Evolutionary conservation across 2,329 filamentous ascomycete genomes (phyloP), one percentile per base, ranked within the genome.

Genomic region (Mycogone perniciosa): DNA sequence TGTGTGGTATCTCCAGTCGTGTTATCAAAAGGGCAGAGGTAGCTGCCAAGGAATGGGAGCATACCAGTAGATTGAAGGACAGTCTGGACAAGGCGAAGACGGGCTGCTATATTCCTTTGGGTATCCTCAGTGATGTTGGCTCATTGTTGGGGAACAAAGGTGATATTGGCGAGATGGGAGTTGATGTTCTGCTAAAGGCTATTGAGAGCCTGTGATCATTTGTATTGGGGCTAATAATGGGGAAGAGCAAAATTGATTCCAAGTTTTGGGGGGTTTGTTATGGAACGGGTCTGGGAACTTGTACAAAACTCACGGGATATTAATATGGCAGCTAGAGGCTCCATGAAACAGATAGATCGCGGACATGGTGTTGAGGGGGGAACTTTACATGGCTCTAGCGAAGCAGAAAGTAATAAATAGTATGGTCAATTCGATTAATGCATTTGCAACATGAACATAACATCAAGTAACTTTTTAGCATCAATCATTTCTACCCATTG

Each of bases 21-120:
- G 84, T 99, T 11, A 89, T 99, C 55, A 84, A 91, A 63, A 75
- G 86, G 26, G 93, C 93, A 0, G 93, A 99, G 68, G 81, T 85
- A 26, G 93, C 93, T 5, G 93, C 93, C 1, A 84, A 78, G 59
- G 88, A 90, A 62, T 97, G 93, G 90, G 93, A 99, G 71, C 90
- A 96, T 67, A 97, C 93, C 0, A 92, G 88, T 59, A 77, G 89
- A 20, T 76, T 97, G 55, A 93, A 90, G 68, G 90, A 96, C 67
- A 91, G 87, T 53, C 73, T 96, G 54, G 89, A 96, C 60, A 84
- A 83, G 60, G 88, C 86, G 10, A 88, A 85, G 65, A 84, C 82
- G 20, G 86, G 85, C 5, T 88, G 85, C 44, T 91, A 91, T 62
- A 82, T 97, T 51, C 89, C 89, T 0, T 71, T 97, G 11, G 92